These are phyloP conservation scores for Quercus aquifolioides DNA, from an alignment of 306 rosid species.

Conservation along the genomic window DNA sequence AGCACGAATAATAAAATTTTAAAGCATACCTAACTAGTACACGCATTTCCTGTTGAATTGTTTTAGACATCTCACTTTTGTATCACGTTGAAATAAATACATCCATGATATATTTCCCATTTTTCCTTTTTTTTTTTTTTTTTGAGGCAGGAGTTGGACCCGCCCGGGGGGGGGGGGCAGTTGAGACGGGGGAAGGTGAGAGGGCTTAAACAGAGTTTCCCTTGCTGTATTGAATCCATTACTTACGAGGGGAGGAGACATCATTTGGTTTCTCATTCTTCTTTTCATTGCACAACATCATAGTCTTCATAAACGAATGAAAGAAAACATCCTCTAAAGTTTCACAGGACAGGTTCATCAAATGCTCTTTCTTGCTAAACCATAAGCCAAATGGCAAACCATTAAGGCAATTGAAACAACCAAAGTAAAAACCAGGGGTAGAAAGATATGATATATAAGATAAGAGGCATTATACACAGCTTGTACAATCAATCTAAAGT, in stretches of 20 bases:
- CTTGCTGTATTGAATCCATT: background rate
- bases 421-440: background rate
- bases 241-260: background rate
- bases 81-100: background rate
- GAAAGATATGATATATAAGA: background rate
- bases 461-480: background rate
- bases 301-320: constrained; percentile 5
- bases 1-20: background rate
- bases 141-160: no score
- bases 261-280: background rate
- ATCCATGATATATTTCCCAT: no score
- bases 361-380: background rate
- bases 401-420: background rate
- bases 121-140: no score
- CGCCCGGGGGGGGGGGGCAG: no score
- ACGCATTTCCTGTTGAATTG: background rate
- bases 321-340: background rate
- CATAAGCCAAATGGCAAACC: constrained; percentile 2
- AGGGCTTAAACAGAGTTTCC: background rate
- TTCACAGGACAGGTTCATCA: background rate
- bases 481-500: background rate
- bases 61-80: background rate
- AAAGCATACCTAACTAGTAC: background rate
- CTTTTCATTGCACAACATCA: background rate
- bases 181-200: background rate